These are phyloP conservation scores for Casuarina glauca DNA, from an alignment of 306 rosid genomes.

Conservation along the genomic window DNA sequence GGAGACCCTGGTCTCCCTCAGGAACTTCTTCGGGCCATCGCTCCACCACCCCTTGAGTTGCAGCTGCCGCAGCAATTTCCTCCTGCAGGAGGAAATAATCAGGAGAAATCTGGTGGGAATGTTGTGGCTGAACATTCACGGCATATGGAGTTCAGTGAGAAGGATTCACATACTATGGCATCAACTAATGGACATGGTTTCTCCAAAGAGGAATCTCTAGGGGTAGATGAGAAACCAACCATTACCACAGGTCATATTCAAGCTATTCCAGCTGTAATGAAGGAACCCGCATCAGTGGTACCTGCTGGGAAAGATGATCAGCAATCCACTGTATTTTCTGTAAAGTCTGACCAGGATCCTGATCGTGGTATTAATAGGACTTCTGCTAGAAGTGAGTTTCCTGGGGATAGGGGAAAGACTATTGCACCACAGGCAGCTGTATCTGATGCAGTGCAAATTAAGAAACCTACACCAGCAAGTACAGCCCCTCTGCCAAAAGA, in stretches of 20 bases:
- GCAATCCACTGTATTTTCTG: slow-evolving; percentile 45
- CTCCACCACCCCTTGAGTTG: slow-evolving; percentile 84
- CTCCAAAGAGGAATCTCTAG: slow-evolving; percentile 56
- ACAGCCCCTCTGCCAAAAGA: slow-evolving; percentile 66
- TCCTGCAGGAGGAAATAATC: slow-evolving; percentile 59
- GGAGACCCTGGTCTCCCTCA: slow-evolving; percentile 91
- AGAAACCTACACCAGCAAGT: slow-evolving; percentile 60
- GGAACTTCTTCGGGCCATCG: slow-evolving; percentile 86
- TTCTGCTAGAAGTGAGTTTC: slow-evolving; percentile 54
- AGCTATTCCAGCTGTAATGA: slow-evolving; percentile 42
- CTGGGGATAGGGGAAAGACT: slow-evolving; percentile 80
- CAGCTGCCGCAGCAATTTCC: slow-evolving; percentile 63
- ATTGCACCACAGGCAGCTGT: slow-evolving; percentile 58
- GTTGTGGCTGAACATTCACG: slow-evolving; percentile 48
- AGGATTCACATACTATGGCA: slow-evolving; percentile 51
- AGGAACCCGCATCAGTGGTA: slow-evolving; percentile 49
- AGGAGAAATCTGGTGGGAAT: slow-evolving; percentile 62
- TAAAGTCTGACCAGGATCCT: slow-evolving; percentile 61
- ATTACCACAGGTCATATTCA: slow-evolving; percentile 48
- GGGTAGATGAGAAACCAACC: slow-evolving; percentile 61
- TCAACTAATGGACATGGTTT: slow-evolving; percentile 50
- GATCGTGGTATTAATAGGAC: slow-evolving; percentile 52
- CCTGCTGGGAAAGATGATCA: slow-evolving; percentile 78
- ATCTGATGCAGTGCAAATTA: slow-evolving; percentile 60
- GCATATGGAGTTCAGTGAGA: slow-evolving; percentile 52